Percentiles rank a stretch among this genome's conserved stretches.
Conservation (phyloP, 1,139 yeast genomes). For the Schizosaccharomyces versatilis region DNA sequence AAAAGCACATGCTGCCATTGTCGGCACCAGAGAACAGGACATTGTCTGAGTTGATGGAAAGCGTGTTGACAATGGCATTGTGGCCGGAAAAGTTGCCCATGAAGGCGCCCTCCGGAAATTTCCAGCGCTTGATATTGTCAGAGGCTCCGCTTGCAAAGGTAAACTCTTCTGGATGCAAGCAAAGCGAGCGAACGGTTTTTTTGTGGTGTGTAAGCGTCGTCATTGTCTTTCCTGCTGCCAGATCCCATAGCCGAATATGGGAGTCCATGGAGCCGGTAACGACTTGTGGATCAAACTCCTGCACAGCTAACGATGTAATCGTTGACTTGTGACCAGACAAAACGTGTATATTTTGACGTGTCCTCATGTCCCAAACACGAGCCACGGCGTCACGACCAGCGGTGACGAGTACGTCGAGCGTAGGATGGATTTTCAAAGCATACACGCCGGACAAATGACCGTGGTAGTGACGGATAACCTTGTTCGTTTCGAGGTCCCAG, state of each 20-base stretch:
- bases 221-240: constrained; percentile 40
- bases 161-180: constrained; percentile 45
- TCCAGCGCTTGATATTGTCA: constrained; percentile 68
- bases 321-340: constrained; percentile 66
- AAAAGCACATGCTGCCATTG: constrained; percentile 55
- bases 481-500: constrained; percentile 84
- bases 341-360: constrained; percentile 52
- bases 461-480: constrained; percentile 65
- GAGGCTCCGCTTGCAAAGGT: constrained; percentile 66
- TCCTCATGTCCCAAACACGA: constrained; percentile 71
- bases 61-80: constrained; percentile 41
- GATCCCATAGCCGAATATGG: constrained; percentile 73
- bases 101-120: constrained; percentile 53
- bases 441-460: constrained; percentile 88
- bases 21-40: constrained; percentile 68
- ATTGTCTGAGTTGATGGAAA: constrained; percentile 43
- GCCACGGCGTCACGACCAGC: constrained; percentile 82
- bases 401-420: constrained; percentile 61
- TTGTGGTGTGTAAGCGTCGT: constrained; percentile 61
- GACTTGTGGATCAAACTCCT: constrained; percentile 64
- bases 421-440: constrained; percentile 66
- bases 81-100: constrained; percentile 31
- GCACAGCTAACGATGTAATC: constrained; percentile 44
- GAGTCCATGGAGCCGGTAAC: constrained; percentile 67
- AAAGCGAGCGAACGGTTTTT: constrained; percentile 55